Evolutionary conservation across 2,329 filamentous ascomycete species (phyloP), one percentile per base, ranked within the genome.

Genomic region (Colletotrichum sidae): DNA sequence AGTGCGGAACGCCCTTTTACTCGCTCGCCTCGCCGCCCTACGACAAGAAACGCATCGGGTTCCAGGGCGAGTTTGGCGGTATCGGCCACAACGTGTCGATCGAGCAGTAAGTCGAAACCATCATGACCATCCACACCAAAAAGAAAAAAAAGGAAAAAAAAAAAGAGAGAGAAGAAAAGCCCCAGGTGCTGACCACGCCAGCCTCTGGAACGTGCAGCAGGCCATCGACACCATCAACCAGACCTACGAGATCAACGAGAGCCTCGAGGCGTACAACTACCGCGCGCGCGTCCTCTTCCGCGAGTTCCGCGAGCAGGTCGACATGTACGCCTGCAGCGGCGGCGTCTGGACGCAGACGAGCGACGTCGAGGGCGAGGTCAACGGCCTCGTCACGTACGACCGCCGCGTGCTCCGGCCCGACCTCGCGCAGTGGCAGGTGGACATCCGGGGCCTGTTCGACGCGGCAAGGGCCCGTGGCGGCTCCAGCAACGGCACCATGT

Each of bases 261-360:
- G 82, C 3, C 76, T 89, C 1, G 82, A 86, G 0, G 80, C 83
- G 0, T 92, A 89, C 84, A 92, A 92, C 75, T 90, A 90, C 73
- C 87, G 90, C 54, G 84, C 86, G 1, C 83, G 88, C 46, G 70
- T 83, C 13, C 80, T 92, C 1, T 84, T 90, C 33, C 80, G 81
- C 2, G 89, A 91, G 70, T 80, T 91, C 4, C 83, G 84, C 42
- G 85, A 89, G 59, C 82, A 90, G 71, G 85, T 91, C 38, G 80
- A 86, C 63, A 76, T 76, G 10, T 92, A 82, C 60, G 81, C 86
- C 0, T 92, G 90, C 76, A 90, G 86, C 39, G 90, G 86, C 0
- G 90, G 85, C 10, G 84, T 92, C 0, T 92, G 89, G 84, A 92
- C 90, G 1, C 90, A 92, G 78, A 92, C 90, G 0, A 91, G 88